Percentiles rank a stretch among this genome's conserved stretches.
phyloP scores from a whole-genome alignment of 2,329 filamentous ascomycete species.

The Botrytis hyacinthi region DNA sequence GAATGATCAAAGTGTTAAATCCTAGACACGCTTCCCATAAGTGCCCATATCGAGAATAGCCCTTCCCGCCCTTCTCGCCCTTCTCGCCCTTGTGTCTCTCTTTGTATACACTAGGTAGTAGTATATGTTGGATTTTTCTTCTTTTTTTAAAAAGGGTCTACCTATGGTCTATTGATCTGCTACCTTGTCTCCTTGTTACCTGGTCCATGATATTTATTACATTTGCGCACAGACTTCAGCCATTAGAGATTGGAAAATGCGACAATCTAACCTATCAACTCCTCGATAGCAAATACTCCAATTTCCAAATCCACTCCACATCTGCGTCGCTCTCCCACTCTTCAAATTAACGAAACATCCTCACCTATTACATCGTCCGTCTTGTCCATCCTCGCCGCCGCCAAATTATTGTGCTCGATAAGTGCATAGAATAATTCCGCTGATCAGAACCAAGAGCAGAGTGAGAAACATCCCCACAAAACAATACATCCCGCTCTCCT shows the following conservation, averaged over 20 bases:
- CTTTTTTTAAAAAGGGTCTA: neutral
- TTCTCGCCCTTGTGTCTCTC: neutral
- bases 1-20: neutral
- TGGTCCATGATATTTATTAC: neutral
- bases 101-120: neutral
- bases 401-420: neutral
- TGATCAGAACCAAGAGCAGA: conserved; percentile 6
- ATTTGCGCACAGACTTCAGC: conserved; percentile 5
- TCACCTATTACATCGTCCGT: conserved; percentile 8
- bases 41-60: neutral
- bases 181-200: neutral
- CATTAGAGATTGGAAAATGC: neutral
- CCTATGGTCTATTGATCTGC: neutral
- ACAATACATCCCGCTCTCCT: neutral
- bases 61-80: neutral
- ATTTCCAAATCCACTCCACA: neutral
- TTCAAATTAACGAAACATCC: conserved; percentile 1
- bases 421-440: conserved; percentile 6
- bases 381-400: conserved; percentile 8
- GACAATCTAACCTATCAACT: conserved; percentile 3
- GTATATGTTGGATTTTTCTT: too few species aligned
- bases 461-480: neutral
- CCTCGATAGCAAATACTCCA: neutral
- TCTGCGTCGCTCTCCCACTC: conserved; percentile 4
- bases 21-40: neutral